phyloP scores from a whole-genome alignment of 2,329 filamentous ascomycete genomes.

The Bipolaris victoriae region DNA sequence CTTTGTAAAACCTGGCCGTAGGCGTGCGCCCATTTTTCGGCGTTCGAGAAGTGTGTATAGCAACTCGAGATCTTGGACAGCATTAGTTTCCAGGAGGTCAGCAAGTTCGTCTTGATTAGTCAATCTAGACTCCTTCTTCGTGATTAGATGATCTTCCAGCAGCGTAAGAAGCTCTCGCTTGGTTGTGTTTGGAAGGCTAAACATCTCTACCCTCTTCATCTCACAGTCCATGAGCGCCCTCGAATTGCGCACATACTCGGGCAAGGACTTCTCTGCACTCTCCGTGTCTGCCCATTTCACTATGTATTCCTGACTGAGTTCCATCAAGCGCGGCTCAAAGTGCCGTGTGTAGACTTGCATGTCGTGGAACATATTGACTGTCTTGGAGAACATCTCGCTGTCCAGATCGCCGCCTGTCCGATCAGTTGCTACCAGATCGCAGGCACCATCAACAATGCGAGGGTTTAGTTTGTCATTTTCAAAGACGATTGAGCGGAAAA shows the following conservation, averaged over 20 bases:
- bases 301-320: conserved; percentile 71
- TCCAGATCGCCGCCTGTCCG: conserved; percentile 64
- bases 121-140: conserved; percentile 63
- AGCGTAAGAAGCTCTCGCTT: conserved; percentile 75
- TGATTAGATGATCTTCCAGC: conserved; percentile 75
- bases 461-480: conserved; percentile 58
- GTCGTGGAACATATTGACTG: conserved; percentile 84
- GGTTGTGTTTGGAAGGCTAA: conserved; percentile 82
- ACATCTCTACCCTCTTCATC: conserved; percentile 76
- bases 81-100: conserved; percentile 73
- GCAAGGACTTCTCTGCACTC: conserved; percentile 66
- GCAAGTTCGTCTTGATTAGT: conserved; percentile 70
- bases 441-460: conserved; percentile 71
- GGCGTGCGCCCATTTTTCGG: conserved; percentile 69
- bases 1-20: conserved; percentile 75
- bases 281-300: conserved; percentile 71
- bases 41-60: conserved; percentile 80
- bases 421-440: conserved; percentile 75
- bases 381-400: conserved; percentile 70
- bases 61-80: conserved; percentile 72
- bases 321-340: conserved; percentile 80
- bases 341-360: conserved; percentile 77
- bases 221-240: conserved; percentile 74
- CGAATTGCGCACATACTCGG: conserved; percentile 76
- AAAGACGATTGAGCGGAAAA: conserved; percentile 72